Percentiles rank a stretch among this genome's conserved stretches.
Evolutionary conservation across 805 yeast species (phyloP).

Genomic region (Nakazawaea molendinolei): DNA sequence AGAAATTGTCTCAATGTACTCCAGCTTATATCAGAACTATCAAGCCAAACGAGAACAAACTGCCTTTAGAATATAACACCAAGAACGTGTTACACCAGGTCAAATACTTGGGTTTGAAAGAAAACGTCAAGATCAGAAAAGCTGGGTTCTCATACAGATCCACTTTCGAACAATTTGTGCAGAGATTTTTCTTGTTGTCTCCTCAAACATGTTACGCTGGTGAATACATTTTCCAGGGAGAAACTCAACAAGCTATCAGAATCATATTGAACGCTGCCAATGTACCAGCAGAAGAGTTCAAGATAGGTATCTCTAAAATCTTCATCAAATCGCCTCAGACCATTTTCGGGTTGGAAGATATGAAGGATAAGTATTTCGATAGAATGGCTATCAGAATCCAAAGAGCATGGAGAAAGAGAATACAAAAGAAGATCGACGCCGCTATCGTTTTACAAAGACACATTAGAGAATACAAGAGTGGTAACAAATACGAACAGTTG

Average conservation of each 20-base stretch:
- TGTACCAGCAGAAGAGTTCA: slow-evolving; percentile 78
- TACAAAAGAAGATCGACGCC: slow-evolving; percentile 76
- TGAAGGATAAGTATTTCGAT: slow-evolving; percentile 97
- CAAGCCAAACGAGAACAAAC: slow-evolving; percentile 91
- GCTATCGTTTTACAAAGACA: slow-evolving; percentile 76
- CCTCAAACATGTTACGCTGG: slow-evolving; percentile 90
- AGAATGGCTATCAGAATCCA: slow-evolving; percentile 97
- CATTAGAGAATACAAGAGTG: slow-evolving; percentile 75
- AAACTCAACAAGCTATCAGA: slow-evolving; percentile 43
- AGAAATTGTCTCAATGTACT: slow-evolving; percentile 81
- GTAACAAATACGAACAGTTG: slow-evolving; percentile 75
- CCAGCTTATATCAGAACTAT: slow-evolving; percentile 97
- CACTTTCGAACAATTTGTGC: slow-evolving; percentile 92
- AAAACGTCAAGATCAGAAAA: slow-evolving; percentile 94
- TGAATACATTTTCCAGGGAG: slow-evolving; percentile 55
- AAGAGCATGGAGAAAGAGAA: slow-evolving; percentile 89
- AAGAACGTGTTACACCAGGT: slow-evolving; percentile 92
- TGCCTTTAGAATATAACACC: slow-evolving; percentile 84
- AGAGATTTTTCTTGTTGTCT: slow-evolving; percentile 83
- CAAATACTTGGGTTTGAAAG: slow-evolving; percentile 91
- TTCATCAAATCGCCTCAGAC: slow-evolving; percentile 97
- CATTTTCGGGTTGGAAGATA: slow-evolving; percentile 86
- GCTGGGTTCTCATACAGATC: slow-evolving; percentile 99
- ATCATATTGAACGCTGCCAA: slow-evolving; percentile 47
- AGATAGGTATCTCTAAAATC: slow-evolving; percentile 85